A percentile compares a stretch with the other conserved stretches of the same genome.
Evolutionary conservation across 805 yeast genomes (phyloP).

Genomic region (Suhomyces vadensis): DNA sequence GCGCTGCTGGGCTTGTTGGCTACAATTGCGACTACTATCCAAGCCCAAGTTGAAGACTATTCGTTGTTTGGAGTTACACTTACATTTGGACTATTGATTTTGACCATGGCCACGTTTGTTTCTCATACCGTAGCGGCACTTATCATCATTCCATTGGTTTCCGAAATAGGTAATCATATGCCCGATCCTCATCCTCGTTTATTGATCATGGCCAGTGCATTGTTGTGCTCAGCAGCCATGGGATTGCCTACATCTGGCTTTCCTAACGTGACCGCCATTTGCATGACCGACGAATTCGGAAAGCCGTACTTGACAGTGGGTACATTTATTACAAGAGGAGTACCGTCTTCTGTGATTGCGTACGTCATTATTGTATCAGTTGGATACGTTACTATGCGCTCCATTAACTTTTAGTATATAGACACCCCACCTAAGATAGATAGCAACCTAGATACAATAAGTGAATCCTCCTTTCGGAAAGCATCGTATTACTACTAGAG

Average conservation of each 20-base stretch:
- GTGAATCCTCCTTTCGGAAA: too few species aligned
- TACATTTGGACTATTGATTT: conserved; percentile 53
- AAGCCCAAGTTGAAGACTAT: conserved; percentile 61
- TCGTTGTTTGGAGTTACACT: conserved; percentile 72
- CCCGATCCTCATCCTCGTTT: conserved; percentile 39
- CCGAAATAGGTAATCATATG: conserved; percentile 41
- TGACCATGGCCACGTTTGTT: conserved; percentile 45
- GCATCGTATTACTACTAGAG: too few species aligned
- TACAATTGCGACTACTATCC: conserved; percentile 73
- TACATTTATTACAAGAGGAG: conserved; percentile 45
- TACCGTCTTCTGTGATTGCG: conserved; percentile 41
- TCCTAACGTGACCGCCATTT: conserved; percentile 46
- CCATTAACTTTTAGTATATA: conserved; percentile 12
- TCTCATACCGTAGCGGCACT: conserved; percentile 48
- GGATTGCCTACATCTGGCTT: conserved; percentile 47
- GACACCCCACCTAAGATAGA: too few species aligned
- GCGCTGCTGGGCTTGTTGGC: conserved; percentile 83
- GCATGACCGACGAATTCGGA: conserved; percentile 45
- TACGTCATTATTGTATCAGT: conserved; percentile 35
- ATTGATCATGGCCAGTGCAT: conserved; percentile 43
- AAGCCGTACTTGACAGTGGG: conserved; percentile 41
- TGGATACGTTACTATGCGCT: conserved; percentile 42
- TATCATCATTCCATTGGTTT: conserved; percentile 43
- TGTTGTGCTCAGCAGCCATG: conserved; percentile 46
- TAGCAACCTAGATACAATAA: too few species aligned